phyloP scores from a whole-genome alignment of 192 early-diverging fungal species.

The Umbelopsis sp. region DNA sequence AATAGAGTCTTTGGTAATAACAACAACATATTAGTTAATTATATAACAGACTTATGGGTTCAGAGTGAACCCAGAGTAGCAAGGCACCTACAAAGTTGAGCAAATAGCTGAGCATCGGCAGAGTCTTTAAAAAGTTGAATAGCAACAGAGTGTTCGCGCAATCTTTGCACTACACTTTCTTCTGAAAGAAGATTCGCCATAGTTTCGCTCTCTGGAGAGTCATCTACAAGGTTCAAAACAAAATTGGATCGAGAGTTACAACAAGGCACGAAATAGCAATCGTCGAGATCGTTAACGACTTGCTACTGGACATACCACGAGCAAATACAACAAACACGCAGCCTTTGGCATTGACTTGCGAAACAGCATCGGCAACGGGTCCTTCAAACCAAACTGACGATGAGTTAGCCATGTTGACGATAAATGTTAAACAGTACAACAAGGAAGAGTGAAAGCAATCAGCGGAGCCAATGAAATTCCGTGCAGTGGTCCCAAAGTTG shows the following conservation, averaged over 20 bases:
- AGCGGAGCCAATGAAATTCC: not conserved
- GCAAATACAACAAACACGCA: slow-evolving; percentile 35
- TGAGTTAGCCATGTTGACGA: not conserved
- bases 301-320: slow-evolving; percentile 22
- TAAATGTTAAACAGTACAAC: not conserved
- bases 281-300: not conserved
- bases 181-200: not conserved
- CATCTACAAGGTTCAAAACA: slow-evolving; percentile 6
- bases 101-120: slow-evolving; percentile 35
- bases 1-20: not conserved
- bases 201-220: slow-evolving; percentile 14
- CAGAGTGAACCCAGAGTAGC: not conserved
- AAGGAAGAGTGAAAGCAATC: not conserved
- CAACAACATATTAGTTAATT: not conserved
- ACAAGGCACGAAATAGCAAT: not conserved
- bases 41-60: not conserved
- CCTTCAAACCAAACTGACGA: slow-evolving; percentile 36
- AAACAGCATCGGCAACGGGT: slow-evolving; percentile 24
- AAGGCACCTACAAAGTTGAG: slow-evolving; percentile 31
- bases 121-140: slow-evolving; percentile 23
- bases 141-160: slow-evolving; percentile 16
- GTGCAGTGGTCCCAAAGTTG: not conserved
- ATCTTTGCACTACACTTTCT: slow-evolving; percentile 13
- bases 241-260: not conserved
- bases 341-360: slow-evolving; percentile 24